A percentile compares a stretch with the other conserved stretches of the same genome.
Evolutionary conservation across 345 rosid genomes (phyloP).

Genomic region (Citrus unshiu): DNA sequence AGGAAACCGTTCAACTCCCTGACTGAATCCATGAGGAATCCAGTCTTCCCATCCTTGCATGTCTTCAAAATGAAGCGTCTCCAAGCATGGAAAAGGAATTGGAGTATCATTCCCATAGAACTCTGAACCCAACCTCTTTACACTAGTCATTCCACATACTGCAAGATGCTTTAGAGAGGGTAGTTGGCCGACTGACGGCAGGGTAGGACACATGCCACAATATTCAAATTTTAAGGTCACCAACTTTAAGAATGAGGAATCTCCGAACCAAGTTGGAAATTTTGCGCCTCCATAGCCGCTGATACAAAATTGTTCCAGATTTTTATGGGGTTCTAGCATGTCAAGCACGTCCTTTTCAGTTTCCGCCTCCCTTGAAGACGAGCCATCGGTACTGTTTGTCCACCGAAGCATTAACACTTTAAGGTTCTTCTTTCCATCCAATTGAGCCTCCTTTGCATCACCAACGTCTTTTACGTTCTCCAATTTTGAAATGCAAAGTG

Average conservation of each 20-base stretch:
- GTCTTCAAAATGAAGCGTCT: too few species aligned
- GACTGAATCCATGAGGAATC: too few species aligned
- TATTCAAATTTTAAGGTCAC: neutral
- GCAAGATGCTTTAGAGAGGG: neutral
- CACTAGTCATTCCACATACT: neutral
- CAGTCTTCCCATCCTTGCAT: too few species aligned
- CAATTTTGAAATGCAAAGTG: neutral
- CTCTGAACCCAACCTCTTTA: too few species aligned
- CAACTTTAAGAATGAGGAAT: slow-evolving; percentile 7
- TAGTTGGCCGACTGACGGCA: slow-evolving; percentile 8
- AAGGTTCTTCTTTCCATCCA: slow-evolving; percentile 25
- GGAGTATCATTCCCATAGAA: too few species aligned
- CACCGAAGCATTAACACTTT: slow-evolving; percentile 12
- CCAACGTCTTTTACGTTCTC: neutral
- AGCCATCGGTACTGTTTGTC: neutral
- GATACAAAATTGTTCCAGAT: neutral
- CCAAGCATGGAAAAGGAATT: too few species aligned
- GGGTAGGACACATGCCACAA: neutral
- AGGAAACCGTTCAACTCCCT: too few species aligned
- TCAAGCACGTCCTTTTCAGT: neutral
- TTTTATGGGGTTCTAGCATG: neutral
- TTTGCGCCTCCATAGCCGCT: neutral
- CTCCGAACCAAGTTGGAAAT: slow-evolving; percentile 11
- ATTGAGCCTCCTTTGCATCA: slow-evolving; percentile 18
- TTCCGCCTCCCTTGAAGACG: neutral